A percentile compares a stretch with the other conserved stretches of the same genome.
These are phyloP conservation scores for Podila minutissima DNA, from an alignment of 192 early-diverging fungal genomes.

Conservation along the genomic window DNA sequence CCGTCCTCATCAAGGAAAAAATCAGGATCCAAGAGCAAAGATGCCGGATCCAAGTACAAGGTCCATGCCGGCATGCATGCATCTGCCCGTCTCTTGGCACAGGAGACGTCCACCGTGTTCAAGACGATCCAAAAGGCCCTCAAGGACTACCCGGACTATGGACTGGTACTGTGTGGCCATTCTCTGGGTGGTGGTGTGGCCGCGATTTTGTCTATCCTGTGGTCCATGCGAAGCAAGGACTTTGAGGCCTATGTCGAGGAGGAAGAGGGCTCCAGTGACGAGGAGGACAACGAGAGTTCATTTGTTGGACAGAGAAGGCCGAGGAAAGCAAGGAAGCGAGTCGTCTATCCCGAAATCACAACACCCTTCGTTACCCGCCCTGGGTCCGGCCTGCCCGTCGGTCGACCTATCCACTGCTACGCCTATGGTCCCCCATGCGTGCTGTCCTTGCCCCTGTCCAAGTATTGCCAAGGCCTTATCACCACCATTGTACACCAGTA, in stretches of 20 bases:
- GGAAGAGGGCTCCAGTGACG: conserved; percentile 42
- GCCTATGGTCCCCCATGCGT: conserved; percentile 87
- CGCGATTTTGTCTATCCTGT: conserved; percentile 77
- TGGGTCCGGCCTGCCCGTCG: conserved; percentile 70
- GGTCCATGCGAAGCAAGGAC: conserved; percentile 67
- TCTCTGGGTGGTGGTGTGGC: conserved; percentile 91
- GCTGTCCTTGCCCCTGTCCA: conserved; percentile 73
- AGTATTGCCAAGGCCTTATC: conserved; percentile 74
- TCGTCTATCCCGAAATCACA: conserved; percentile 42
- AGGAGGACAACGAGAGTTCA: conserved; percentile 30
- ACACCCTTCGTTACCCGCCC: conserved; percentile 72
- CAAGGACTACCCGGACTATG: conserved; percentile 78
- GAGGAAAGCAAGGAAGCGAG: conserved; percentile 18
- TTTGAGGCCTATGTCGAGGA: conserved; percentile 42
- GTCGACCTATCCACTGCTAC: conserved; percentile 84
- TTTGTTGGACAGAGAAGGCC: conserved; percentile 1
- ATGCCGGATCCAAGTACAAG: conserved; percentile 44
- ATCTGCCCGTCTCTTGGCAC: conserved; percentile 76
- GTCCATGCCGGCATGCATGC: conserved; percentile 92
- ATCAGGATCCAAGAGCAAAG: conserved; percentile 18
- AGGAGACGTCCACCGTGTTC: conserved; percentile 72
- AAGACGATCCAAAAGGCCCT: conserved; percentile 78
- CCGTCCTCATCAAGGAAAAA: conserved; percentile 8
- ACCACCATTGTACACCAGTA: conserved; percentile 85
- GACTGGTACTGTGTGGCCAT: conserved; percentile 88